phyloP scores from a whole-genome alignment of 768 basidiomycete species.

The Pleurotus tuoliensis region DNA sequence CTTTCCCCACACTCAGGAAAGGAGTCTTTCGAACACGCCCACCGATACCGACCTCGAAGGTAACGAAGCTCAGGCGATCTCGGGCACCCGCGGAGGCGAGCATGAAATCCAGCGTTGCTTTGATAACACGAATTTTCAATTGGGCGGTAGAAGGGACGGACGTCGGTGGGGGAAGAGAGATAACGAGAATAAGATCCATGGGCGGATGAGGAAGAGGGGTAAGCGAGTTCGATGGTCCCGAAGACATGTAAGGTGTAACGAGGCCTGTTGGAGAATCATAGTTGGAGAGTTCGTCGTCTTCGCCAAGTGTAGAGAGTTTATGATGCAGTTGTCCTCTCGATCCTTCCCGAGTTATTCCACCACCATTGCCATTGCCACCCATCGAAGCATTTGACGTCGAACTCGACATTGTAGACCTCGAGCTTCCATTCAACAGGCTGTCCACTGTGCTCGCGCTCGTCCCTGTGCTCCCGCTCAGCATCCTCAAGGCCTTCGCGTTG shows the following conservation, averaged over 20 bases:
- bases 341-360: not conserved
- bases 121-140: conserved; percentile 87
- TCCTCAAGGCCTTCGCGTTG: conserved; percentile 70
- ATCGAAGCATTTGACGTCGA: conserved; percentile 67
- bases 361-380: conserved; percentile 8
- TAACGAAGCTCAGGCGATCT: conserved; percentile 87
- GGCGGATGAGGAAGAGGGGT: conserved; percentile 81
- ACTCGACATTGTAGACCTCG: conserved; percentile 70
- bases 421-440: conserved; percentile 63
- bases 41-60: conserved; percentile 84
- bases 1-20: conserved; percentile 71
- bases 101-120: conserved; percentile 82
- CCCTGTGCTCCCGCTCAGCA: conserved; percentile 73
- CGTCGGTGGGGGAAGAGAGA: conserved; percentile 77
- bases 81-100: conserved; percentile 69
- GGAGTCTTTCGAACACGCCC: conserved; percentile 91
- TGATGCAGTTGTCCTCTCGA: conserved; percentile 33
- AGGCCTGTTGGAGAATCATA: conserved; percentile 58
- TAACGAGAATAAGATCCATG: conserved; percentile 87
- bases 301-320: conserved; percentile 65
- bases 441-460: conserved; percentile 64
- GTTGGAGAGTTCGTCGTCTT: conserved; percentile 61
- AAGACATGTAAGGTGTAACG: conserved; percentile 68
- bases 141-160: conserved; percentile 74
- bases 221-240: conserved; percentile 76